Evolutionary conservation across 140 eudicot species (phyloP).

Genomic region (Senecio squalidus): DNA sequence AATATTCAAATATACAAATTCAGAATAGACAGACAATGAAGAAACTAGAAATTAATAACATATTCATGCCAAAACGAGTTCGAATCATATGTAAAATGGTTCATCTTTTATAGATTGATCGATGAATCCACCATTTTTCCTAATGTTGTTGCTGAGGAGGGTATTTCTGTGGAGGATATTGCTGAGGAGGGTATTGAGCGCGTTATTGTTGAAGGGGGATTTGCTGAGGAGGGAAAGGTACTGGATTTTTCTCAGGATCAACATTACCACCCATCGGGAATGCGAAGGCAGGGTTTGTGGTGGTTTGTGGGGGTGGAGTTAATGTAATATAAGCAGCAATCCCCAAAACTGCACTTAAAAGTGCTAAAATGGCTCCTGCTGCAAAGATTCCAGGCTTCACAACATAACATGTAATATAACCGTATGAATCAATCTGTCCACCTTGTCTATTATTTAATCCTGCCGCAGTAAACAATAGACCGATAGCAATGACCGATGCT

Average conservation of each 20-base stretch:
- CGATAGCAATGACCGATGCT: constrained; percentile 12
- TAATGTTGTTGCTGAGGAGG: background rate
- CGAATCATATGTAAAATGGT: too few relatives aligned
- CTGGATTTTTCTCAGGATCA: constrained; percentile 16
- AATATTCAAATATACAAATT: too few relatives aligned
- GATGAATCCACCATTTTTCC: background rate
- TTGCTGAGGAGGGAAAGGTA: constrained; percentile 22
- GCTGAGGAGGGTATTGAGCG: constrained; percentile 14
- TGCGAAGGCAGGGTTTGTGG: background rate
- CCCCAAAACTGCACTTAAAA: constrained; percentile 10
- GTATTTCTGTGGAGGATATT: too few relatives aligned
- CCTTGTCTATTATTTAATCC: constrained; percentile 15
- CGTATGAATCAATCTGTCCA: constrained; percentile 14
- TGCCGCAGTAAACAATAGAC: constrained; percentile 12
- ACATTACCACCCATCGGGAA: constrained; percentile 10
- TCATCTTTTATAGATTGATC: too few relatives aligned
- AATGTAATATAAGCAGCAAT: constrained; percentile 10
- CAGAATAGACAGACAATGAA: too few relatives aligned
- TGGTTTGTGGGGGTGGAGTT: constrained; percentile 1
- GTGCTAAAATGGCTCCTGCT: constrained; percentile 21
- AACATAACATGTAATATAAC: constrained; percentile 13
- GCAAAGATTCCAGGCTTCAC: constrained; percentile 26
- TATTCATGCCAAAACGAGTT: too few relatives aligned
- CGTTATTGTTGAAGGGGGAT: constrained; percentile 13
- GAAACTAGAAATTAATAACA: too few relatives aligned